These are phyloP conservation scores for Boletus sensibilis DNA, from an alignment of 768 basidiomycete genomes.

Conservation along the genomic window DNA sequence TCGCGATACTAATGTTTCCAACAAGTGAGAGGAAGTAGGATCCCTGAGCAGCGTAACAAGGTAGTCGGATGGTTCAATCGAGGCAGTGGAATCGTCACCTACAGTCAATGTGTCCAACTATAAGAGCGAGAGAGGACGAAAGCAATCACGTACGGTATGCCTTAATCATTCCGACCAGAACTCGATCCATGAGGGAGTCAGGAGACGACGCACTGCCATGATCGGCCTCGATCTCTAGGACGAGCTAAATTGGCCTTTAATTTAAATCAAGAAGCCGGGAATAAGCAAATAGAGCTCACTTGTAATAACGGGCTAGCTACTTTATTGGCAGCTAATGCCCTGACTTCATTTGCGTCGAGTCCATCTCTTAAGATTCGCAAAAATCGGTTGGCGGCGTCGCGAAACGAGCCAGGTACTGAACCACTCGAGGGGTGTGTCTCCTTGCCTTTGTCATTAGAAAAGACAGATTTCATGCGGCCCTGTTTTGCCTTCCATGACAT, in stretches of 20 bases:
- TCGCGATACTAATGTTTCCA: conserved; percentile 74
- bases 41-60: conserved; percentile 80
- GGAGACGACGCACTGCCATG: conserved; percentile 53
- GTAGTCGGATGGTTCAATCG: conserved; percentile 67
- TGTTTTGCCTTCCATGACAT: conserved; percentile 79
- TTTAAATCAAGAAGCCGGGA: conserved; percentile 7
- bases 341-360: conserved; percentile 67
- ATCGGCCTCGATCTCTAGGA: conserved; percentile 80
- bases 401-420: conserved; percentile 49
- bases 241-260: conserved; percentile 48
- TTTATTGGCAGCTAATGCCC: conserved; percentile 72
- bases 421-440: conserved; percentile 27
- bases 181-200: conserved; percentile 77
- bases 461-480: conserved; percentile 78
- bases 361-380: conserved; percentile 52
- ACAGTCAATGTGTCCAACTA: conserved; percentile 3
- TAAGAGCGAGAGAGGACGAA: neutral
- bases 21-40: conserved; percentile 83
- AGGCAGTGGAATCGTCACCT: conserved; percentile 40
- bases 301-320: conserved; percentile 77
- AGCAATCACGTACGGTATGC: conserved; percentile 49
- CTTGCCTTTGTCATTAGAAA: conserved; percentile 47
- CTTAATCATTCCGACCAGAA: conserved; percentile 74
- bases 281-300: conserved; percentile 39
- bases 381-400: conserved; percentile 41